phyloP scores from a whole-genome alignment of 306 rosid species.

The Dalbergia oliveri region DNA sequence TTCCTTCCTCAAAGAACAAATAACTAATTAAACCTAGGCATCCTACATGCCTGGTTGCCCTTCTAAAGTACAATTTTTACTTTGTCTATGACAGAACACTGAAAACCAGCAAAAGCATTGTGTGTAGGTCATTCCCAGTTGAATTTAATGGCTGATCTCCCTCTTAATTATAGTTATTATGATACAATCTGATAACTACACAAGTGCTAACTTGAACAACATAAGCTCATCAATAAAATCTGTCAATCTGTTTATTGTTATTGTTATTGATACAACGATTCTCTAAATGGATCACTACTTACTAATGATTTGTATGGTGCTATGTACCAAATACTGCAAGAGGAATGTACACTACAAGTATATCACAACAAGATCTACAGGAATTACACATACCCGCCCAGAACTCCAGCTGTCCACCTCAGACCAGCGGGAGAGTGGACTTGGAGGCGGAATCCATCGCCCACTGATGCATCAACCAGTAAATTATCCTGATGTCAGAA shows the following conservation, averaged over 20 bases:
- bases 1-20: neutral
- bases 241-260: conserved; percentile 13
- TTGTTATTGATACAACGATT: conserved; percentile 9
- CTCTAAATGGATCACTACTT: conserved; percentile 5
- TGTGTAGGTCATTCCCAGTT: conserved; percentile 7
- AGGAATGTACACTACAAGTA: conserved; percentile 12
- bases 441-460: conserved; percentile 79
- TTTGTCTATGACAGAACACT: conserved; percentile 32
- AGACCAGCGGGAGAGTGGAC: conserved; percentile 76
- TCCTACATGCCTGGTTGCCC: conserved; percentile 9
- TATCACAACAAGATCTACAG: conserved; percentile 36
- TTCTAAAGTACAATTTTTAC: conserved; percentile 11
- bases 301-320: neutral
- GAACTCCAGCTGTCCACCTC: conserved; percentile 92
- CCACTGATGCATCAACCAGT: conserved; percentile 98
- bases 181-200: conserved; percentile 16
- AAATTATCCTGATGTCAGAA: conserved; percentile 92
- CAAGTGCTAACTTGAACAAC: conserved; percentile 20
- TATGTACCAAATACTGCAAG: conserved; percentile 32
- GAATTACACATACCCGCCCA: conserved; percentile 65
- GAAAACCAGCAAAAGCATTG: conserved; percentile 29
- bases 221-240: conserved; percentile 34
- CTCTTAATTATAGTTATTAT: conserved; percentile 27
- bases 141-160: conserved; percentile 28
- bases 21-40: conserved; percentile 34